phyloP scores from a whole-genome alignment of 2,329 filamentous ascomycete genomes.

The Taxawa tesnikishii region DNA sequence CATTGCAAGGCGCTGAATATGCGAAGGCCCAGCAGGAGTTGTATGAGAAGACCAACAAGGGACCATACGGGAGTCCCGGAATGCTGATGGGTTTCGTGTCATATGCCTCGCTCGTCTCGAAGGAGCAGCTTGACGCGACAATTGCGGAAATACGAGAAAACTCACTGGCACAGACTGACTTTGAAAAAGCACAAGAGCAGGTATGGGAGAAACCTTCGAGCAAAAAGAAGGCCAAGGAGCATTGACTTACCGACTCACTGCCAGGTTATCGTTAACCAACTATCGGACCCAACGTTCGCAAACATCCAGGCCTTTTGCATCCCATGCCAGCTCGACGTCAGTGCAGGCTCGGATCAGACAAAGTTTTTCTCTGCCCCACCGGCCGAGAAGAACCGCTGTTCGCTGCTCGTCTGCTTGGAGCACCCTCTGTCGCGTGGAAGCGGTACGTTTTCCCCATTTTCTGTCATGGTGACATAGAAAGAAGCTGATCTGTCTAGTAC shows the following conservation, averaged over 20 bases:
- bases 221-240: too few relatives aligned
- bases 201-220: too few relatives aligned
- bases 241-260: not conserved
- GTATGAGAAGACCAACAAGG: constrained; percentile 20
- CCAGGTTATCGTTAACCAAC: constrained; percentile 16
- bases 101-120: constrained; percentile 17
- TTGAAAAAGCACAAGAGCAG: constrained; percentile 22
- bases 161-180: constrained; percentile 20
- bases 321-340: constrained; percentile 18
- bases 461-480: too few relatives aligned
- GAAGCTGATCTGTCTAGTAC: too few relatives aligned
- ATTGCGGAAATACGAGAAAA: constrained; percentile 18
- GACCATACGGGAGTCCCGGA: constrained; percentile 21
- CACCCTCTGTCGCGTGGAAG: not conserved
- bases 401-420: constrained; percentile 16
- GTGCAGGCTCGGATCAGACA: constrained; percentile 15
- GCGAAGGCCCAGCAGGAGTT: constrained; percentile 19
- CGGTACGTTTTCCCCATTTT: too few relatives aligned
- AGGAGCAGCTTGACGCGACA: constrained; percentile 16
- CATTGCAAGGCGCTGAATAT: constrained; percentile 22
- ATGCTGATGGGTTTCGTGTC: constrained; percentile 24
- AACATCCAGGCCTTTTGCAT: constrained; percentile 25
- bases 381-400: constrained; percentile 17
- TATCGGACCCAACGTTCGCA: constrained; percentile 20
- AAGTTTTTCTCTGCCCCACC: constrained; percentile 20